Conservation (phyloP, 164 flowering plant species). For the Dillenia turbinata region DNA sequence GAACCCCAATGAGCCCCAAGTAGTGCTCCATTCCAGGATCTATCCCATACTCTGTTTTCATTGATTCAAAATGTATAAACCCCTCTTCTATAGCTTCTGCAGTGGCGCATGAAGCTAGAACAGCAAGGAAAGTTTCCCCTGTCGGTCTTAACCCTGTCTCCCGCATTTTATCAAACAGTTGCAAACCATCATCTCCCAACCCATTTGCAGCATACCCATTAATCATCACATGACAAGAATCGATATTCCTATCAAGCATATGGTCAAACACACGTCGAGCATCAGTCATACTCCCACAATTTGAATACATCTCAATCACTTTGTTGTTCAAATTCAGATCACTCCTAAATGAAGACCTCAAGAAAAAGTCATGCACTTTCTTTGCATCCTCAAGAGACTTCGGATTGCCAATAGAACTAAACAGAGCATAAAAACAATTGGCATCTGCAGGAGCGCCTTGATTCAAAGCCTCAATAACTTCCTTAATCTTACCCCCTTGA, state of each 20-base stretch:
- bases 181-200: slow-evolving; percentile 74
- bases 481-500: slow-evolving; percentile 57
- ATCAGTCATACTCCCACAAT: slow-evolving; percentile 64
- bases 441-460: slow-evolving; percentile 53
- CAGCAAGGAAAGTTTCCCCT: slow-evolving; percentile 53
- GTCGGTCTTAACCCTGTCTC: slow-evolving; percentile 40
- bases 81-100: slow-evolving; percentile 78
- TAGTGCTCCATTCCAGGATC: slow-evolving; percentile 52
- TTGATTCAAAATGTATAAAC: slow-evolving; percentile 62
- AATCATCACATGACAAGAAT: slow-evolving; percentile 76
- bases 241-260: slow-evolving; percentile 55
- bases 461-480: slow-evolving; percentile 54
- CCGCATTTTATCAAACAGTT: slow-evolving; percentile 71
- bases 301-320: slow-evolving; percentile 59
- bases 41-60: slow-evolving; percentile 54
- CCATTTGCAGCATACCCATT: slow-evolving; percentile 53
- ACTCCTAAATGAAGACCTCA: slow-evolving; percentile 49
- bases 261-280: slow-evolving; percentile 72
- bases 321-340: slow-evolving; percentile 48
- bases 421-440: slow-evolving; percentile 35
- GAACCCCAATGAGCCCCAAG: slow-evolving; percentile 53
- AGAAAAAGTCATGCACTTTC: slow-evolving; percentile 59
- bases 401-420: slow-evolving; percentile 38
- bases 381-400: slow-evolving; percentile 57
- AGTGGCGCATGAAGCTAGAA: slow-evolving; percentile 64